phyloP scores from a whole-genome alignment of 1,139 yeast genomes.

The Nakaseomyces bracarensis region DNA sequence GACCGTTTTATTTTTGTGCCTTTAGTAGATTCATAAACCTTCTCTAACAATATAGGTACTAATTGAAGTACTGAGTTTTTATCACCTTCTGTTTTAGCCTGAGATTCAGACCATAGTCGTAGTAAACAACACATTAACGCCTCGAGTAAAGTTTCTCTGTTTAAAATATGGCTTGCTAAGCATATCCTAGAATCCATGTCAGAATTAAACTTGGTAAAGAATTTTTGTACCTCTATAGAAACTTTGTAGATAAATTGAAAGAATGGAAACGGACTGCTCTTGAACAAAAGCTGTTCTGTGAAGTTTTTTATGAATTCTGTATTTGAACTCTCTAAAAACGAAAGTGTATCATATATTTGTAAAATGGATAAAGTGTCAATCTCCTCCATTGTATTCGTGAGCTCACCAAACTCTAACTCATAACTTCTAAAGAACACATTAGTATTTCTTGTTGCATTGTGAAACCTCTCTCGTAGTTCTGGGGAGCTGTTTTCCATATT shows the following conservation, averaged over 20 bases:
- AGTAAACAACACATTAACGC: conserved; percentile 30
- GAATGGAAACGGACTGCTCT: conserved; percentile 26
- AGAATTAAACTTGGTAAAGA: conserved; percentile 12
- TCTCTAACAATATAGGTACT: conserved; percentile 19
- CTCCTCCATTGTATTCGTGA: conserved; percentile 5
- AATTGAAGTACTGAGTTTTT: conserved; percentile 28
- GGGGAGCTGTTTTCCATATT: conserved; percentile 14
- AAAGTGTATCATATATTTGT: conserved; percentile 18
- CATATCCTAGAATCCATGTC: conserved; percentile 11
- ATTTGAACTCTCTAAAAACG: conserved; percentile 22
- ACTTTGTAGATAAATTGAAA: conserved; percentile 18
- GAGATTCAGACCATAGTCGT: conserved; percentile 61
- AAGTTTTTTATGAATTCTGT: conserved; percentile 22
- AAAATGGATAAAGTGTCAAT: conserved; percentile 16
- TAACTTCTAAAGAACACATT: conserved; percentile 8
- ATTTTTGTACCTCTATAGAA: conserved; percentile 16
- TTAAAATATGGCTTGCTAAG: conserved; percentile 18
- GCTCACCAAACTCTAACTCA: conserved; percentile 6
- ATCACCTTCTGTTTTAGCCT: conserved; percentile 43
- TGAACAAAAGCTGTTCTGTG: conserved; percentile 26
- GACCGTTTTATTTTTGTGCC: conserved; percentile 15
- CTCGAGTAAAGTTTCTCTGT: conserved; percentile 20
- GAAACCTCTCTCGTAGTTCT: conserved; percentile 12
- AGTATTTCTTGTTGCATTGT: conserved; percentile 12
- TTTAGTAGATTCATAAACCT: conserved; percentile 11